Conservation (phyloP, 2,329 filamentous ascomycete species). For the Tolypocladium guangdongense region DNA sequence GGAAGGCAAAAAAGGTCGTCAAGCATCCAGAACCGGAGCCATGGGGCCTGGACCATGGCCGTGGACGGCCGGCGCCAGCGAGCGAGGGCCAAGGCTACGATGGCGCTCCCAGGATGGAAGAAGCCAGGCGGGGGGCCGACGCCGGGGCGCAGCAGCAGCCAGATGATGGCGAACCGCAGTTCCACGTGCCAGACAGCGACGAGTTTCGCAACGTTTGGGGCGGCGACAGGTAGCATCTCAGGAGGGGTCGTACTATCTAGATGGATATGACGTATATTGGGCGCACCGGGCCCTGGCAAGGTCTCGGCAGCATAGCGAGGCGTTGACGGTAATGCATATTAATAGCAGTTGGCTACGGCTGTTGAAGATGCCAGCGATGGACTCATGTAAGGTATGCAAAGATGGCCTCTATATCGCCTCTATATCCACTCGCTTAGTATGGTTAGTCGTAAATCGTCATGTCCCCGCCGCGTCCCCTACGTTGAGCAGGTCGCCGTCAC, state of each 20-base stretch:
- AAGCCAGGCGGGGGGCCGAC: slow-evolving; percentile 5
- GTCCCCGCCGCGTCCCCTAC: background rate
- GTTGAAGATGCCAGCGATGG: background rate
- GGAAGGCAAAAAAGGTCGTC: slow-evolving; percentile 23
- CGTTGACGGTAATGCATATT: slow-evolving; percentile 8
- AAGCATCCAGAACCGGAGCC: slow-evolving; percentile 23
- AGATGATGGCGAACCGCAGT: slow-evolving; percentile 9
- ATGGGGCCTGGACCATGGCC: slow-evolving; percentile 13
- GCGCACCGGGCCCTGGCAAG: background rate
- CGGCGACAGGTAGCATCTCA: background rate
- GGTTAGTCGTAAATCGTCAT: background rate
- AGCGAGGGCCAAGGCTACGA: slow-evolving; percentile 1
- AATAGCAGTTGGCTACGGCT: background rate
- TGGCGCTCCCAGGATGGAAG: slow-evolving; percentile 6
- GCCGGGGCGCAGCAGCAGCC: slow-evolving; percentile 4
- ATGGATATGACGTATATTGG: background rate
- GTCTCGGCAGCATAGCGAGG: slow-evolving; percentile 13
- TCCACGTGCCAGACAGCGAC: slow-evolving; percentile 25
- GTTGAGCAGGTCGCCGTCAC: background rate
- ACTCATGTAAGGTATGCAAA: background rate
- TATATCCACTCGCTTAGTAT: background rate
- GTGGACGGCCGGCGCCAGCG: slow-evolving; percentile 8
- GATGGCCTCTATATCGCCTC: background rate
- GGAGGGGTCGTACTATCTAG: background rate
- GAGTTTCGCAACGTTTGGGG: slow-evolving; percentile 37